Evolutionary conservation across 1,139 yeast species (phyloP).

Genomic region (Protomyces gravidus): DNA sequence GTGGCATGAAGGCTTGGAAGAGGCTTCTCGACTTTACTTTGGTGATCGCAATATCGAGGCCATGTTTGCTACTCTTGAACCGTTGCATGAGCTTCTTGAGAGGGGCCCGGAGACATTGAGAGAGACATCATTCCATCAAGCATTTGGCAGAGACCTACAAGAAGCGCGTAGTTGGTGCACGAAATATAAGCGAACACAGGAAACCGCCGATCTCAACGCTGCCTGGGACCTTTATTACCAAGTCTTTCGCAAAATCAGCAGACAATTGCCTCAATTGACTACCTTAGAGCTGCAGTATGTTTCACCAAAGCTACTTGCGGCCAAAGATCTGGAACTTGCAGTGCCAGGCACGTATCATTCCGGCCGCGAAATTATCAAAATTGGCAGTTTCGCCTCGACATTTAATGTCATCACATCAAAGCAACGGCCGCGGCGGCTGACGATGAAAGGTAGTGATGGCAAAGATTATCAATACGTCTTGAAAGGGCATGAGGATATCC

Average conservation of each 20-base stretch:
- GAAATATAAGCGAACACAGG: slow-evolving; percentile 78
- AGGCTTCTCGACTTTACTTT: slow-evolving; percentile 87
- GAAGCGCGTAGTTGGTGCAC: slow-evolving; percentile 94
- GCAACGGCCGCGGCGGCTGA: slow-evolving; percentile 85
- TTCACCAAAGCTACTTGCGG: slow-evolving; percentile 79
- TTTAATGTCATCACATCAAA: slow-evolving; percentile 89
- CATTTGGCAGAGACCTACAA: slow-evolving; percentile 86
- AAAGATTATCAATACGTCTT: slow-evolving; percentile 73
- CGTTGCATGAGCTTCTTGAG: slow-evolving; percentile 74
- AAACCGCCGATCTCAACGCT: slow-evolving; percentile 82
- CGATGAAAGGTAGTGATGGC: slow-evolving; percentile 84
- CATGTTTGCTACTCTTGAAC: slow-evolving; percentile 88
- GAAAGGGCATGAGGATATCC: slow-evolving; percentile 96
- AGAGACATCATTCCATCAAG: slow-evolving; percentile 87
- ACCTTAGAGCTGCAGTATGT: slow-evolving; percentile 87
- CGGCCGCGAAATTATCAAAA: slow-evolving; percentile 71
- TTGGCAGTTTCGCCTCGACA: slow-evolving; percentile 71
- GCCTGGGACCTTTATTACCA: slow-evolving; percentile 97
- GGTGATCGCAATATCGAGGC: slow-evolving; percentile 93
- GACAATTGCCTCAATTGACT: slow-evolving; percentile 82
- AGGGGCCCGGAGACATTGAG: slow-evolving; percentile 89
- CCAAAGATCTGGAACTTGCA: slow-evolving; percentile 76
- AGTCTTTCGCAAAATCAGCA: slow-evolving; percentile 83
- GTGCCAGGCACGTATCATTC: slow-evolving; percentile 92
- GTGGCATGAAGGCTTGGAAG: slow-evolving; percentile 97